Evolutionary conservation across 441 rosid genomes (phyloP), one percentile per base, ranked within the genome.

Genomic region (Pelargonium citronellum): DNA sequence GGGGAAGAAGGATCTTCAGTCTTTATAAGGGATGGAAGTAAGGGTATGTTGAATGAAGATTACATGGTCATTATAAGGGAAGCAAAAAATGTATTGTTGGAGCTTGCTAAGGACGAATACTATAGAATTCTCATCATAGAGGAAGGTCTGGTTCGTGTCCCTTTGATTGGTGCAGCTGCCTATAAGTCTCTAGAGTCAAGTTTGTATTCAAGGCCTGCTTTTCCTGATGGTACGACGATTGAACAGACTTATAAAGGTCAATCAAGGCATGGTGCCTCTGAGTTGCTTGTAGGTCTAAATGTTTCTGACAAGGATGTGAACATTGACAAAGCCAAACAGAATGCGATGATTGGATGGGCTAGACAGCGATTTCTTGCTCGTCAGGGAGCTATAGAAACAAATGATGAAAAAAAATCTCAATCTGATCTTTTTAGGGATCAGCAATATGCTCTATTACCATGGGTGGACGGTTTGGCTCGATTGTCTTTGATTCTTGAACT

Each of bases 131-230:
- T 92, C 41, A 70, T 92, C 69, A 82, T 90, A 69, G 95, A 92
- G 79, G 96, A 92, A 72, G 98, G 95, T 68, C 71, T 92, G n/a
- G 74, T 92, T 47, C 92, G 86, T 69, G 89, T 90, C 70, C 98
- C 98, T 63, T 34, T 92, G 37, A 73, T 92, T 69, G 96, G 96
- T 70, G 76, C 87, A 13, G 88, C 78, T 9, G 87, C 98, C 41
- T 90, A 89, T 74, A 83, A 75, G 79, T 85, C 93, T 53, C 87
- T 81, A 41, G 80, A 76, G 83, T 93, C 95, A n/a, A 81, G 77
- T 71, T 75, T 86, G 74, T 71, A 85, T 80, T 87, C 96, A 13
- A 84, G 91, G 92, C 93, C 95, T 77, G 80, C 76, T 67, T 80
- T 92, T 72, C 96, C 96, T 27, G 98, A 92, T 71, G 92, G 91